Percentiles rank a stretch among this genome's conserved stretches.
Evolutionary conservation across 257 asterid genomes (phyloP).

Genomic region (Marsdenia floribunda): DNA sequence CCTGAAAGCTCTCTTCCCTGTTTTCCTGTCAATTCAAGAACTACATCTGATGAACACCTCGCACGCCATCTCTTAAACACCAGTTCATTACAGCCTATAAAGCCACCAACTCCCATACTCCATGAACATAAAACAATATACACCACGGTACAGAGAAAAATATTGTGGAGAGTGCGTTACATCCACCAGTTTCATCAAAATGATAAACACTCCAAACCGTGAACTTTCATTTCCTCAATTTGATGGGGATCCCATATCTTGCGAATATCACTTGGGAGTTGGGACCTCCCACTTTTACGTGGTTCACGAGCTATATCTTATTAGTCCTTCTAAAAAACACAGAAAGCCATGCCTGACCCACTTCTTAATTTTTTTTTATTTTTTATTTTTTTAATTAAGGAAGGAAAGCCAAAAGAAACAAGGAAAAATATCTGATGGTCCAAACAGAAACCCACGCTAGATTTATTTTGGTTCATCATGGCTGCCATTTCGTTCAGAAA

Average conservation of each 20-base stretch:
- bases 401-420: background rate
- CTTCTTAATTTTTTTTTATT: too few species aligned
- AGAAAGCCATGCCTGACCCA: background rate
- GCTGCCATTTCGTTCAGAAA: slow-evolving; percentile 78
- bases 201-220: too few species aligned
- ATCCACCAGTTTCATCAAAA: background rate
- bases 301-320: background rate
- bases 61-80: slow-evolving; percentile 21
- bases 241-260: background rate
- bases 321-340: background rate
- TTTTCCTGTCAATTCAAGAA: slow-evolving; percentile 46
- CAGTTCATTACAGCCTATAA: background rate
- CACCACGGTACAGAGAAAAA: background rate
- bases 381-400: background rate
- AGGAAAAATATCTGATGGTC: background rate
- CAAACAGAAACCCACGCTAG: slow-evolving; percentile 44
- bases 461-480: slow-evolving; percentile 64
- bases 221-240: background rate
- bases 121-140: background rate
- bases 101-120: background rate
- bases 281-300: background rate
- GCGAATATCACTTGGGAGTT: background rate
- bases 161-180: background rate
- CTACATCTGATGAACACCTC: slow-evolving; percentile 24
- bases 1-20: slow-evolving; percentile 52